Evolutionary conservation across 805 yeast genomes (phyloP).

Genomic region (Brettanomyces naardenensis): DNA sequence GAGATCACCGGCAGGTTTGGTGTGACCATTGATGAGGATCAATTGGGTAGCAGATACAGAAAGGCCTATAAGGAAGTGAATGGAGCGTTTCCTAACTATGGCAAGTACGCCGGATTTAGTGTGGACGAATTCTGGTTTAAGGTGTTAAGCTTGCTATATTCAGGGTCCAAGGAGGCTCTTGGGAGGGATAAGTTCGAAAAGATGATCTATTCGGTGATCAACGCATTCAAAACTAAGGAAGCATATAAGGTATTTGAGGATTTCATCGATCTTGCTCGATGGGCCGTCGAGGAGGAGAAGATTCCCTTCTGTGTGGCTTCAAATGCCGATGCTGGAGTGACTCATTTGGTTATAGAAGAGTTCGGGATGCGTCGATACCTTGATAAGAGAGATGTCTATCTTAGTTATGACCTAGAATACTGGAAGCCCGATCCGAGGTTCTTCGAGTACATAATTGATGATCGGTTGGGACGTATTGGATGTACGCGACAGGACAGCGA

Average conservation of each 20-base stretch:
- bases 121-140: conserved; percentile 52
- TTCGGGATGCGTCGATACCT: conserved; percentile 38
- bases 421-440: conserved; percentile 45
- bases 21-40: conserved; percentile 20
- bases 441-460: conserved; percentile 32
- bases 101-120: conserved; percentile 31
- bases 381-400: conserved; percentile 29
- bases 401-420: conserved; percentile 50
- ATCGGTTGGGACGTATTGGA: conserved; percentile 4
- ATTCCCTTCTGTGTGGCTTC: conserved; percentile 40
- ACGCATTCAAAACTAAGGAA: conserved; percentile 38
- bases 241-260: conserved; percentile 52
- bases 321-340: conserved; percentile 56
- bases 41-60: conserved; percentile 22
- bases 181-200: conserved; percentile 21
- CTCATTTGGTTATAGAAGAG: conserved; percentile 33
- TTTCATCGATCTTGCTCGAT: conserved; percentile 35
- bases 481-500: not conserved
- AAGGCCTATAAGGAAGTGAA: conserved; percentile 29
- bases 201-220: conserved; percentile 38
- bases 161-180: conserved; percentile 6
- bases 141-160: conserved; percentile 23
- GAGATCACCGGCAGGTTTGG: conserved; percentile 40
- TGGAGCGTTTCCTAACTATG: conserved; percentile 51
- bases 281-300: conserved; percentile 14